These are phyloP conservation scores for Sporothrix variecibatus DNA, from an alignment of 2,329 filamentous ascomycete species.

Conservation along the genomic window DNA sequence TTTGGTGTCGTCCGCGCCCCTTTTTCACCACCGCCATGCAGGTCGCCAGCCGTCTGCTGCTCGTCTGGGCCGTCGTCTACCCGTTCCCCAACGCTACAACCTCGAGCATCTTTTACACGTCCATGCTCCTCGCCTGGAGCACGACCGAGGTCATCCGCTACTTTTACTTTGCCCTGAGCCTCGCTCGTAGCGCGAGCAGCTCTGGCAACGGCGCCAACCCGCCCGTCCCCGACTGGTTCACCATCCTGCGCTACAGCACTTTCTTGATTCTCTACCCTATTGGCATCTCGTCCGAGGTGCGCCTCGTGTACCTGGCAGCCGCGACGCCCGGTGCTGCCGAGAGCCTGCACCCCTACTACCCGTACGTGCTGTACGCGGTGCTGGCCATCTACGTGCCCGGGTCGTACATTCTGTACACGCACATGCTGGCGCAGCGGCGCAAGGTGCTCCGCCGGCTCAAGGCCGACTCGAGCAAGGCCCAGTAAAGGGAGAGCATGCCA, in stretches of 20 bases:
- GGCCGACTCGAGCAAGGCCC: slow-evolving; percentile 45
- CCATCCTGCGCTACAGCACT: slow-evolving; percentile 86
- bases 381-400: slow-evolving; percentile 46
- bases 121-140: slow-evolving; percentile 85
- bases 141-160: slow-evolving; percentile 93
- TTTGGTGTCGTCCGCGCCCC: slow-evolving; percentile 83
- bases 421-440: slow-evolving; percentile 90
- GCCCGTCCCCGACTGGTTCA: slow-evolving; percentile 51
- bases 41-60: slow-evolving; percentile 80
- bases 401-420: slow-evolving; percentile 81
- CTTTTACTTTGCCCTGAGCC: slow-evolving; percentile 79
- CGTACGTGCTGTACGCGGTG: slow-evolving; percentile 42
- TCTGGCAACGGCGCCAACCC: slow-evolving; percentile 44
- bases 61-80: slow-evolving; percentile 83
- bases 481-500: slow-evolving; percentile 35
- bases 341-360: slow-evolving; percentile 50
- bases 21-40: slow-evolving; percentile 86
- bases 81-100: slow-evolving; percentile 67
- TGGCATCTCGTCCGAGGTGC: slow-evolving; percentile 85
- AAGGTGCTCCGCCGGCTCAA: slow-evolving; percentile 72
- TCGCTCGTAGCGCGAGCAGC: slow-evolving; percentile 47
- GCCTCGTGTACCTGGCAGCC: slow-evolving; percentile 69
- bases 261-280: slow-evolving; percentile 93
- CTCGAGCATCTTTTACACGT: slow-evolving; percentile 63
- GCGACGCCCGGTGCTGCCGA: slow-evolving; percentile 60